Evolutionary conservation across 441 rosid genomes (phyloP), one percentile per base, ranked within the genome.

Genomic region (Adansonia rubrostipa): DNA sequence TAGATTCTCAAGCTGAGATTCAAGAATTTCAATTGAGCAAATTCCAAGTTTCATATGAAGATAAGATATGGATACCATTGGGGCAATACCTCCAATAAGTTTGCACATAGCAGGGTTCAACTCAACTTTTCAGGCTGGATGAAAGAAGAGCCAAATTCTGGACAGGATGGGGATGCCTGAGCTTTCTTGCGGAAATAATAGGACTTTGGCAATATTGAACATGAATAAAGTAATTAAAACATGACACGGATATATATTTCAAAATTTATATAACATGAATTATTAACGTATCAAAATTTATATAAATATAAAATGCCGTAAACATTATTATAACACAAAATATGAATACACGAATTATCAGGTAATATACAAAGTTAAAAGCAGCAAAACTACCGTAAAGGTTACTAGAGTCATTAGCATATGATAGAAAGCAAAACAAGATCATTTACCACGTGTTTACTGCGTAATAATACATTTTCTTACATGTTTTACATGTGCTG

Each of bases 221-320:
- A 24, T 24, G 28, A 24, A 24, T 24, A 24, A 24, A 24, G 28
- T 24, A 24, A 24, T 62, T 62, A 28, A 40, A 62, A 61, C 28
- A 24, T 24, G 28, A 24, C 28, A 24, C 28, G 28, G 28, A 0
- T 24, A 24, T 24, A 24, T 24, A 24, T 24, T 24, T 24, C 1
- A 24, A 24, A 24, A 24, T 24, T 1, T 24, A 24, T 24, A 24
- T 24, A 24, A 24, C 1, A 24, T 24, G 28, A 58, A 13, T 9
- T 13, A 20, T 58, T 13, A 2, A 5, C 66, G 28, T 62, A 28
- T 20, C 85, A 89, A 77, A 75, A 93, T 78, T 89, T 24, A 24
- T 24, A 88, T 87, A 56, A 86, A 93, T 92, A 80, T 80, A 80
- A 63, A 33, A n/a, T 20, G 50, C 28, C 28, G 15, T 14, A 1